These are phyloP conservation scores for Fagopyrum homotropicum DNA, from an alignment of 148 eudicot genomes.

Conservation along the genomic window DNA sequence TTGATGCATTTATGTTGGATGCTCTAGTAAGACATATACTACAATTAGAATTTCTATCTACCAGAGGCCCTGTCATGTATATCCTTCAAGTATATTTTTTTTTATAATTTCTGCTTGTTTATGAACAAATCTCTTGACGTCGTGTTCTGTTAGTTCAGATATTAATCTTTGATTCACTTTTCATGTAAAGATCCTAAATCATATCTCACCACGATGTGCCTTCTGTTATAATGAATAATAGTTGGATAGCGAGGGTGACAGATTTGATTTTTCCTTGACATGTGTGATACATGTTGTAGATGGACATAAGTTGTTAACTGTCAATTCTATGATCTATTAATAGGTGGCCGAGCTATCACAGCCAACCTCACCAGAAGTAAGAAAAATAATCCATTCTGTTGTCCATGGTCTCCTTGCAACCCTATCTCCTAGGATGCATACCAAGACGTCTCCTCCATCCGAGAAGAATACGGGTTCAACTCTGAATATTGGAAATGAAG, in stretches of 20 bases:
- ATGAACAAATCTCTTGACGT: not conserved
- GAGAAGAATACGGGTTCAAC: constrained; percentile 57
- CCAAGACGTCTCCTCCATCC: constrained; percentile 61
- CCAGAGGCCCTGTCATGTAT: not conserved
- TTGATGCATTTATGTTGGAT: not conserved
- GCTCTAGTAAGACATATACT: not conserved
- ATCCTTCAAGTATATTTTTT: not conserved
- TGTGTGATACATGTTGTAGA: not conserved
- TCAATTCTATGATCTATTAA: constrained; percentile 9
- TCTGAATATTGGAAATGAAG: constrained; percentile 42
- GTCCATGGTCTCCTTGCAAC: constrained; percentile 96
- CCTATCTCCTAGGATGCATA: constrained; percentile 89
- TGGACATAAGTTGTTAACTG: constrained; percentile 2
- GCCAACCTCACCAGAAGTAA: constrained; percentile 76
- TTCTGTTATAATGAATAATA: not conserved
- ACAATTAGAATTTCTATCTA: not conserved
- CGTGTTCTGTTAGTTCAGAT: not conserved
- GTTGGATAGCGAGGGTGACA: not conserved
- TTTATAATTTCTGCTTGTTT: not conserved
- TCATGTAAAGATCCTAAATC: constrained; percentile 2
- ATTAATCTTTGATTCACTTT: not conserved
- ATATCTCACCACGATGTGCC: not conserved
- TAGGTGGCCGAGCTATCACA: constrained; percentile 96
- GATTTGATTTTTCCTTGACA: not conserved
- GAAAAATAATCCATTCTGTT: constrained; percentile 71